Conservation (phyloP, 2,329 filamentous ascomycete genomes). For the Cordyceps cicadae region DNA sequence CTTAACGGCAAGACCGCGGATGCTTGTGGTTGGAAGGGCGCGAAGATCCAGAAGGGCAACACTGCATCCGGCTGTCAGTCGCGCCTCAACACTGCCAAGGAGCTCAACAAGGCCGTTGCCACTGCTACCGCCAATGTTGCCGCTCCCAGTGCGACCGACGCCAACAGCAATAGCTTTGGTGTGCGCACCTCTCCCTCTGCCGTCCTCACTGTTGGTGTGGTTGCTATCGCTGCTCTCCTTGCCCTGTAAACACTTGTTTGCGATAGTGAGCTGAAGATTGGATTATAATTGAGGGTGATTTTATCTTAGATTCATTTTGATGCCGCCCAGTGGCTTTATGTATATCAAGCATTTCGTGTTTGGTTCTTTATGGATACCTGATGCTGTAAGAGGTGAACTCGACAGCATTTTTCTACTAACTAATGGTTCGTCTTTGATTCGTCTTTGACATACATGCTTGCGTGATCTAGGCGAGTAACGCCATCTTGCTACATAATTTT, state of each 20-base stretch:
- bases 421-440: constrained; percentile 3
- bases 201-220: constrained; percentile 44
- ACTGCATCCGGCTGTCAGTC: constrained; percentile 46
- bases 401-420: constrained; percentile 3
- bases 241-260: constrained; percentile 34
- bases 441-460: not conserved
- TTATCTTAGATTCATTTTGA: constrained; percentile 9
- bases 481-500: not conserved
- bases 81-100: constrained; percentile 55
- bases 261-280: not conserved
- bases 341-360: constrained; percentile 13
- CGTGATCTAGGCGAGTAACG: not conserved
- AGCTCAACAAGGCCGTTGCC: constrained; percentile 39
- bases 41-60: constrained; percentile 42
- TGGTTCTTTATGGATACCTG: constrained; percentile 12
- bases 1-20: constrained; percentile 41
- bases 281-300: not conserved
- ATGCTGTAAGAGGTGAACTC: constrained; percentile 9
- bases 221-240: constrained; percentile 35
- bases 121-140: constrained; percentile 35
- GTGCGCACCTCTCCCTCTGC: constrained; percentile 26
- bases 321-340: constrained; percentile 6
- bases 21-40: constrained; percentile 68
- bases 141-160: constrained; percentile 22
- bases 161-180: constrained; percentile 26